A percentile compares a stretch with the other conserved stretches of the same genome.
These are phyloP conservation scores for Fibroporia radiculosa DNA, from an alignment of 768 basidiomycete species.

Conservation along the genomic window DNA sequence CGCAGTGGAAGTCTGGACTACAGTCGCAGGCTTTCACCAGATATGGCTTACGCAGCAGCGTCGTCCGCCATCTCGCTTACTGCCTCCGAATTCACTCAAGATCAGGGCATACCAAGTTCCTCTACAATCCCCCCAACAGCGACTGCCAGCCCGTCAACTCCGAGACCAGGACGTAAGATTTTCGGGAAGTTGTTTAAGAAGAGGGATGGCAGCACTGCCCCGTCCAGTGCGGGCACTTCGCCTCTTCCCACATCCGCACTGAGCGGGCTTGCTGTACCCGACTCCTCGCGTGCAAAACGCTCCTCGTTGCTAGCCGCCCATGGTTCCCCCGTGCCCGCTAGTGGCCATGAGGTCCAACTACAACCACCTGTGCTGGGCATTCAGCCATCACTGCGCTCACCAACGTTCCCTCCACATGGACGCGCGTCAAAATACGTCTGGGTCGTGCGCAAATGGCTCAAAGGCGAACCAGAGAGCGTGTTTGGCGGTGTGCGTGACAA, in stretches of 20 bases:
- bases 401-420: slow-evolving; percentile 28
- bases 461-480: slow-evolving; percentile 40
- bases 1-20: slow-evolving; percentile 10
- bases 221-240: background rate
- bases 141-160: slow-evolving; percentile 14
- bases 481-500: slow-evolving; percentile 38
- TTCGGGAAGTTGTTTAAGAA: slow-evolving; percentile 70
- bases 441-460: slow-evolving; percentile 72
- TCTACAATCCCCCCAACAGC: slow-evolving; percentile 12
- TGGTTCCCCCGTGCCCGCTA: slow-evolving; percentile 2
- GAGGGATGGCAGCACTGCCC: slow-evolving; percentile 1
- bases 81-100: slow-evolving; percentile 15
- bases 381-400: slow-evolving; percentile 54
- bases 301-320: slow-evolving; percentile 7
- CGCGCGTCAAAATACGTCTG: slow-evolving; percentile 57
- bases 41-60: slow-evolving; percentile 21
- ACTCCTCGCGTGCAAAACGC: slow-evolving; percentile 5
- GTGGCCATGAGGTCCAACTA: slow-evolving; percentile 7
- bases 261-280: no score
- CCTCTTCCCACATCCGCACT: slow-evolving; percentile 1
- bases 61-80: slow-evolving; percentile 26
- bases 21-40: slow-evolving; percentile 9
- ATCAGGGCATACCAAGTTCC: slow-evolving; percentile 6
- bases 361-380: slow-evolving; percentile 57
- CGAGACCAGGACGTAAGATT: slow-evolving; percentile 38